These are phyloP conservation scores for Populus hybrid DNA, from an alignment of 441 rosid genomes.

Conservation along the genomic window DNA sequence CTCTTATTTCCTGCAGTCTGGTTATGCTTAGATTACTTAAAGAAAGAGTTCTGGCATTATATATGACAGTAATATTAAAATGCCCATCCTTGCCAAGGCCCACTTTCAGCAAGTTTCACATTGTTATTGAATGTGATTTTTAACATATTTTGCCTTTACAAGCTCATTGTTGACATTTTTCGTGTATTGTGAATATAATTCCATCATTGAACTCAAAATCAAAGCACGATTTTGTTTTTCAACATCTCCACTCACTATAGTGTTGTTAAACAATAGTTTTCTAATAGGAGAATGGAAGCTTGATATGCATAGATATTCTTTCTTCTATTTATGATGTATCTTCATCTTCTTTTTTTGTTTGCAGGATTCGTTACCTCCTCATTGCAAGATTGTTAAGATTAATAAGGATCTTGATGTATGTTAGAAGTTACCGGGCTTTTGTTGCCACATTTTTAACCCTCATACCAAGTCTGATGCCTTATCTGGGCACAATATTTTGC, in stretches of 20 bases:
- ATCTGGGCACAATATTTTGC: constrained; percentile 86
- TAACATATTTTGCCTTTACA: not conserved
- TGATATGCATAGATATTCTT: not conserved
- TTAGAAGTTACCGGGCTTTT: constrained; percentile 77
- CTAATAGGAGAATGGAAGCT: not conserved
- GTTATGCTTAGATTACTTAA: too few relatives aligned
- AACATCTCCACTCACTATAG: not conserved
- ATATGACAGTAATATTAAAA: not conserved
- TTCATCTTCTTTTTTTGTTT: constrained; percentile 22
- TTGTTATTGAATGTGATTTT: too few relatives aligned
- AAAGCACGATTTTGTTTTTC: constrained; percentile 1
- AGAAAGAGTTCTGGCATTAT: too few relatives aligned
- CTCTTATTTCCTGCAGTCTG: not conserved
- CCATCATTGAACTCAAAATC: not conserved
- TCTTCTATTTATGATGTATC: constrained; percentile 5
- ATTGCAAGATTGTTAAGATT: constrained; percentile 92
- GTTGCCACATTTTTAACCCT: constrained; percentile 89
- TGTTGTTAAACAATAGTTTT: not conserved
- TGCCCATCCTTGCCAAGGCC: not conserved
- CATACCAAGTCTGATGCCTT: constrained; percentile 96
- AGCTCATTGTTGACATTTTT: not conserved
- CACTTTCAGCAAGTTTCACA: not conserved
- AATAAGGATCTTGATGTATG: constrained; percentile 86
- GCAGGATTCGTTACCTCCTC: constrained; percentile 98
- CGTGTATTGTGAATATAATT: not conserved